Evolutionary conservation across 306 rosid genomes (phyloP).

Genomic region (Pterocarpus macrocarpus): DNA sequence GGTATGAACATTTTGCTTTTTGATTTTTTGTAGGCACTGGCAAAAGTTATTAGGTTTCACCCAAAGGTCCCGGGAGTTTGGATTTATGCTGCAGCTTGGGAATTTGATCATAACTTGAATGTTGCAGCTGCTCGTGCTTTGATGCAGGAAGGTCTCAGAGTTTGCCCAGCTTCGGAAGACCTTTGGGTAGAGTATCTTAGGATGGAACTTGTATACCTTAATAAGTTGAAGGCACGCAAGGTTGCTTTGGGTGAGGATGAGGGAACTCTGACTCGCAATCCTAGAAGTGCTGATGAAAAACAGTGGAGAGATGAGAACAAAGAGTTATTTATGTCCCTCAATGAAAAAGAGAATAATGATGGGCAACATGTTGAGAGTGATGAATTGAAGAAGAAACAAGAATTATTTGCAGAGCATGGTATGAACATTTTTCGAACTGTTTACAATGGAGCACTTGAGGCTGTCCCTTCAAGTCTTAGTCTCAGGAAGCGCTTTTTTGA

Average conservation of each 20-base stretch:
- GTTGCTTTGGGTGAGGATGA: slow-evolving; percentile 94
- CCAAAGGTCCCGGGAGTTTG: slow-evolving; percentile 90
- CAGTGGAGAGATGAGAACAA: slow-evolving; percentile 86
- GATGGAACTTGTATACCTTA: slow-evolving; percentile 90
- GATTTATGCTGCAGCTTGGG: slow-evolving; percentile 99
- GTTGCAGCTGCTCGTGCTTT: slow-evolving; percentile 86
- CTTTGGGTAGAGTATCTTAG: slow-evolving; percentile 96
- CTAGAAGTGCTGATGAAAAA: slow-evolving; percentile 60
- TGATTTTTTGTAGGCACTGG: slow-evolving; percentile 67
- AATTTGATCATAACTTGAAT: slow-evolving; percentile 85
- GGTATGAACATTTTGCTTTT: not conserved
- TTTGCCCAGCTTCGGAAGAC: slow-evolving; percentile 78
- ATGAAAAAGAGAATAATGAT: slow-evolving; percentile 54
- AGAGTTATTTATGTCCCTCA: slow-evolving; percentile 77
- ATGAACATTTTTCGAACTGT: slow-evolving; percentile 65
- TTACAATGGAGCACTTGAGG: slow-evolving; percentile 74
- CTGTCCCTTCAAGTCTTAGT: slow-evolving; percentile 75
- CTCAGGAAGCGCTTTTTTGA: slow-evolving; percentile 80
- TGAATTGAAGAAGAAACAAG: slow-evolving; percentile 54
- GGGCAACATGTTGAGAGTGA: slow-evolving; percentile 46
- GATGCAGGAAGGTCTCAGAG: slow-evolving; percentile 90
- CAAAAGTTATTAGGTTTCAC: slow-evolving; percentile 81
- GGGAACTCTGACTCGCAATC: slow-evolving; percentile 65
- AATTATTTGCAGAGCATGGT: slow-evolving; percentile 69
- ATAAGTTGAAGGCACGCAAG: slow-evolving; percentile 86